Percentiles rank a stretch among this genome's conserved stretches.
Conservation (phyloP, 352 stramenopile species). For the Pythium apleroticum region DNA sequence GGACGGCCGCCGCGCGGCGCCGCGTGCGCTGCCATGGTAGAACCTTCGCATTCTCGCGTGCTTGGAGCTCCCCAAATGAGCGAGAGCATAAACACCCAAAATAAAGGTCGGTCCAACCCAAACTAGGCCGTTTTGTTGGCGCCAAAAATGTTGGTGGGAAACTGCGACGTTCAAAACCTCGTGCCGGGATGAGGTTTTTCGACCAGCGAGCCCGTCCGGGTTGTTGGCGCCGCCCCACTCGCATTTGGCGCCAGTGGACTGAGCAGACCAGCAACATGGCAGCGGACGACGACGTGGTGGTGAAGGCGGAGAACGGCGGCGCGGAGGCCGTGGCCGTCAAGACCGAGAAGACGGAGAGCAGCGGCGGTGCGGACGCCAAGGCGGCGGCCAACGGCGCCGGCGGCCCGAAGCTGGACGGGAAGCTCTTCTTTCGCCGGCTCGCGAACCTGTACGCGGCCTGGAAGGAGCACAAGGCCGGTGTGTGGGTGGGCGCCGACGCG, state of each 20-base stretch:
- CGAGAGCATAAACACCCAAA: background rate
- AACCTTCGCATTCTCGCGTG: conserved; percentile 4
- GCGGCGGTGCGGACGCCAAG: background rate
- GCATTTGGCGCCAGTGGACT: conserved; percentile 24
- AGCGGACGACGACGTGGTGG: conserved; percentile 20
- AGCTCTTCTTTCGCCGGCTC: conserved; percentile 83
- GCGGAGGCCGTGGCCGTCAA: conserved; percentile 14
- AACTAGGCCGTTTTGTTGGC: conserved; percentile 17
- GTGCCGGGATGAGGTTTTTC: conserved; percentile 21
- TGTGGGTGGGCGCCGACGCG: conserved; percentile 64
- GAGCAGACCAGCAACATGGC: background rate
- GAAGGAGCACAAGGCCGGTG: conserved; percentile 49
- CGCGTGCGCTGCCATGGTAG: conserved; percentile 1
- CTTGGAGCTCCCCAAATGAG: background rate
- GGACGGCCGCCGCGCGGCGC: conserved; percentile 20
- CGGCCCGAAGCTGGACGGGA: conserved; percentile 51
- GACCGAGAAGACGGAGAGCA: conserved; percentile 38
- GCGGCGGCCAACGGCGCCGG: conserved; percentile 6
- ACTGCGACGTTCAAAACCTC: conserved; percentile 23
- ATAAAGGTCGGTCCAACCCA: conserved; percentile 4
- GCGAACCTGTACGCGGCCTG: conserved; percentile 71
- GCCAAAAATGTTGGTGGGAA: conserved; percentile 28
- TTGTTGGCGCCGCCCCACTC: conserved; percentile 16
- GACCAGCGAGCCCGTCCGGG: background rate
- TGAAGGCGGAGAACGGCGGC: conserved; percentile 20